Percentiles rank a stretch among this genome's conserved stretches.
Conservation (phyloP, 306 rosid species). For the Mimosa bimucronata region DNA sequence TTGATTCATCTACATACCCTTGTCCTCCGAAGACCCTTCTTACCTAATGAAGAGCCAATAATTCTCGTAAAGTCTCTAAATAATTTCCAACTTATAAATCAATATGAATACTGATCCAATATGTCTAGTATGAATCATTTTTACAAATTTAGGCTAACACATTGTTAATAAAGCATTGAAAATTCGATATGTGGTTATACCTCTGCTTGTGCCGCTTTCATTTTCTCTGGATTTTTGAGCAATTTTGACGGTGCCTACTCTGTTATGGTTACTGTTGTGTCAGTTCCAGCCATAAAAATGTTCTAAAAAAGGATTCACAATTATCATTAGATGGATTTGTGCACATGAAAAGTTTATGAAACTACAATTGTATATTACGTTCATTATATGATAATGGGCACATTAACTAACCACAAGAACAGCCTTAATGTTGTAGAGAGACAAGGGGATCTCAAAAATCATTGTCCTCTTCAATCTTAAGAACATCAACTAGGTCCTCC, state of each 20-base stretch:
- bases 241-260: conserved; percentile 28
- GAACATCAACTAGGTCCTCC: conserved; percentile 21
- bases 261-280: conserved; percentile 4
- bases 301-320: too few relatives aligned
- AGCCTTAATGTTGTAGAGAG: conserved; percentile 14
- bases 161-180: too few relatives aligned
- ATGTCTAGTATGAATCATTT: too few relatives aligned
- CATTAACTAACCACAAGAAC: conserved; percentile 3
- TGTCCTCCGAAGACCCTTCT: neutral
- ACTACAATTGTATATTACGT: too few relatives aligned
- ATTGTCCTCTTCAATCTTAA: neutral
- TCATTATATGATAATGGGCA: too few relatives aligned
- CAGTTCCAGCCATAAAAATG: neutral
- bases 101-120: too few relatives aligned
- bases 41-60: neutral
- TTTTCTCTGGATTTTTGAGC: conserved; percentile 7
- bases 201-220: conserved; percentile 29
- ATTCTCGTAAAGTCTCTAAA: too few relatives aligned
- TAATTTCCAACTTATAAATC: too few relatives aligned
- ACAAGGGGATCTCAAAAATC: neutral
- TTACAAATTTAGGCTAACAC: too few relatives aligned
- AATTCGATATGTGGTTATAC: too few relatives aligned
- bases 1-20: neutral
- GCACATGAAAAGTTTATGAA: too few relatives aligned
- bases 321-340: too few relatives aligned